These are phyloP conservation scores for Tulasnella sp. DNA, from an alignment of 768 basidiomycete species.

Conservation along the genomic window DNA sequence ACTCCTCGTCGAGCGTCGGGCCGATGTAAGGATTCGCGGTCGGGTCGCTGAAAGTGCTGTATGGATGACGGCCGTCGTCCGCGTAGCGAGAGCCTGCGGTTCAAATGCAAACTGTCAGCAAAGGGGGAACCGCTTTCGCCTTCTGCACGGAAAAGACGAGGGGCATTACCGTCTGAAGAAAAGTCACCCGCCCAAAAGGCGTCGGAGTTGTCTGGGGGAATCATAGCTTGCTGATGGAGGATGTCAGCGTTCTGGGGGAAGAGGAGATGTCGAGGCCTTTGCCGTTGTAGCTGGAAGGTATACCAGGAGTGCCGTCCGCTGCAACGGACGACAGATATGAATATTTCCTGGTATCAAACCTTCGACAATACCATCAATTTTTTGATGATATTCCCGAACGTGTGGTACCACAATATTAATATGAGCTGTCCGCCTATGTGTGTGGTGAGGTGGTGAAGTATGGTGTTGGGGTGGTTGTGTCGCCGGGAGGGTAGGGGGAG, in stretches of 20 bases:
- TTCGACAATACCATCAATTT: background rate
- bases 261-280: background rate
- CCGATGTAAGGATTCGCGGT: background rate
- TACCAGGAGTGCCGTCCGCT: background rate
- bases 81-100: background rate
- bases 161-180: background rate
- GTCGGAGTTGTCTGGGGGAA: background rate
- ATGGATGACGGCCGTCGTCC: background rate
- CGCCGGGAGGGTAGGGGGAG: background rate
- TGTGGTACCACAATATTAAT: background rate
- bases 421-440: background rate
- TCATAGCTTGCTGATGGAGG: background rate
- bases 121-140: background rate
- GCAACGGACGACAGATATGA: background rate
- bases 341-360: background rate
- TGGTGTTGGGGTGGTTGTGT: background rate
- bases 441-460: background rate
- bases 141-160: background rate
- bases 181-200: background rate
- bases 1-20: background rate
- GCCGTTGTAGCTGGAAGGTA: background rate
- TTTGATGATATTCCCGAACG: background rate
- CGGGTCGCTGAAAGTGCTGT: background rate
- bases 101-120: background rate
- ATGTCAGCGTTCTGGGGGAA: background rate